Evolutionary conservation across 2,329 filamentous ascomycete genomes (phyloP), one percentile per base, ranked within the genome.

Genomic region (Cladosporium oxysporum): DNA sequence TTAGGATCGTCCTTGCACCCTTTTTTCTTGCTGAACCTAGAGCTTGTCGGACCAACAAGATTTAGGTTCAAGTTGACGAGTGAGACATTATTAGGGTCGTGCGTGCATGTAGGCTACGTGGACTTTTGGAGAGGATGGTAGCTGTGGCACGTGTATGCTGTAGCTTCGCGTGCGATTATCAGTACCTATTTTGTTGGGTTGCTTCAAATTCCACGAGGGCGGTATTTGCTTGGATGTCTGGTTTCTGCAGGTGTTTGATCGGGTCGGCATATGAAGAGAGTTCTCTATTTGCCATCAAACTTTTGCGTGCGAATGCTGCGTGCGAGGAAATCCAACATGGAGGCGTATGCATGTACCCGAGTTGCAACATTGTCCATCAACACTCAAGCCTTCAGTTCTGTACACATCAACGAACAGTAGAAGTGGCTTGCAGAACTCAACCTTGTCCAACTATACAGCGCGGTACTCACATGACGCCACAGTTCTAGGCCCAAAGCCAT

Each of bases 11-110:
- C 37, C 6, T 41, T 41, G 16, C 21, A 53, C 11, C 26, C 26
- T 53, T 18, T 2, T 11, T n/a, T 52, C 14, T 8, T 29, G 35
- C 12, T 12, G 26, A 53, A 55, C 52, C 52, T 55, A 55, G 52
- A 55, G 52, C 52, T 55, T 33, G 52, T 55, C 52, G 52, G 52
- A 55, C 33, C 52, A 33, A 10, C 16, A 28, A 10, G 18, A 31
- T 31, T 21, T 55, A 33, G 52, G 52, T 55, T 55, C 28, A 4
- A 8, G 18, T 33, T 47, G 52, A 11, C 5, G 16, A 33, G 52
- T 55, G 52, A 55, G 52, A 55, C 29, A 55, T 55, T 50, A 50
- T 50, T 55, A 47, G 52, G 52, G 52, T 55, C 52, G 33, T 47
- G 21, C 41, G n/a, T 21, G 41, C 41, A 21, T 47, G 1, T 12